Evolutionary conservation across 352 stramenopile genomes (phyloP), one percentile per base, ranked within the genome.

Genomic region (Globisporangium lucens): DNA sequence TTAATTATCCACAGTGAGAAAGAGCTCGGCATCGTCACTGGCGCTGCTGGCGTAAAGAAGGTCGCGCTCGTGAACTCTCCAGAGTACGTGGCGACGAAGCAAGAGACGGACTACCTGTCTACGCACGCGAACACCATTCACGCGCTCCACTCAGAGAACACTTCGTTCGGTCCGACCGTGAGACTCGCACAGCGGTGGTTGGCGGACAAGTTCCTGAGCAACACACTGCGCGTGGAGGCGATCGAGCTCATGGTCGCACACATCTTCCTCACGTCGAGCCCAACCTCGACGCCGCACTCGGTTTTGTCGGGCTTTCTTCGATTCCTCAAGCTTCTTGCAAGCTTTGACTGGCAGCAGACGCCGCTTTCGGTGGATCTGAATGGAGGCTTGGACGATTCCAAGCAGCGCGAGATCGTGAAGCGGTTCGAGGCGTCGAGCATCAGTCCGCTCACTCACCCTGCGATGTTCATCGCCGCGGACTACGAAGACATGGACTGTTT

Each of bases 181-280:
- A 88, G 89, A 2, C 75, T 97, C n/a, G 80, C 80, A 8, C 85
- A 90, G 63, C 74, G 79, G n/a, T 97, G 89, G 89, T 66, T 97
- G 13, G 87, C 85, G 0, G 79, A 89, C 67, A 93, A 96, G 56
- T 82, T 85, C 35, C 66, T 94, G 75, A 89, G 81, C 41, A 92
- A 94, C 53, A 68, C 77, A 2, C 29, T 97, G 35, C 65, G 70
- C 4, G 73, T 95, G 13, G 83, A 95, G 73, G 85, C 83, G 0
- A 66, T 95, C 30, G 89, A 97, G 67, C 70, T 97, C 13, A 58
- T 97, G 2, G 87, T 97, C 2, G 89, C 89, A 0, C 77, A 91
- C 30, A 73, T 86, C 17, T 97, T 94, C 65, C 43, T 94, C 27
- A 79, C 72, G 0, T 70, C 77, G 15, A 71, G 77, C 22, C 69